Evolutionary conservation across 495 filamentous ascomycete species (phyloP), one percentile per base, ranked within the genome.

Genomic region (Hyaloscypha hepaticicola): DNA sequence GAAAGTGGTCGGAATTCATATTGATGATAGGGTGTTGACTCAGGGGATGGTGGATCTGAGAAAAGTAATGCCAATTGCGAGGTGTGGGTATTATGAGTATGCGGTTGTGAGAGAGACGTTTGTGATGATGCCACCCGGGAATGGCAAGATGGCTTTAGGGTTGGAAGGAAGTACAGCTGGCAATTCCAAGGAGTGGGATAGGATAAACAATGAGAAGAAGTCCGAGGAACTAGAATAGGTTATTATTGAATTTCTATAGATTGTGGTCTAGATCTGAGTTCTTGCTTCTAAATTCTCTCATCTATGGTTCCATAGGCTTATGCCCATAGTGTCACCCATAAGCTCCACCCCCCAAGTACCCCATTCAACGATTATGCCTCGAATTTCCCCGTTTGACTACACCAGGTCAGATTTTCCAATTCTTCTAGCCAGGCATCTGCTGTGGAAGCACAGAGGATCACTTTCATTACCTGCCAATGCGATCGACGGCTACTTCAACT

Each of bases 11-110:
- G 83, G 73, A 1, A 76, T 87, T 34, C 82, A 86, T 73, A 82
- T 86, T 68, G 71, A 74, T 12, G 80, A 84, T 28, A 74, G 77
- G 62, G 81, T 80, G 5, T 41, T 85, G 50, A 81, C 79, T 1
- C 73, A 82, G 61, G 81, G 82, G 5, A 76, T 73, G 52, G 55
- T 86, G 33, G 83, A 86, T 78, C 70, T 85, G n/a, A 64, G 51
- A 8, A 85, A 83, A 73, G 82, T 79, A 28, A 69, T 73, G 72
- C 82, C 83, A 27, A 83, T 87, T 73, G 83, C 85, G n/a, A 70
- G 85, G 27, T 83, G 80, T 72, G 84, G 84, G 49, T 87, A 87
- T 63, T 80, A 80, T 69, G 74, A 87, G 72, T 87, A 86, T 71
- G 73, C 78, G 6, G 80, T 79, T 33, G 70, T 84, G 12, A 66